Evolutionary conservation across 1,284 basidiomycete genomes (phyloP), one percentile per base, ranked within the genome.

Genomic region (Phaffia rhodozyma): DNA sequence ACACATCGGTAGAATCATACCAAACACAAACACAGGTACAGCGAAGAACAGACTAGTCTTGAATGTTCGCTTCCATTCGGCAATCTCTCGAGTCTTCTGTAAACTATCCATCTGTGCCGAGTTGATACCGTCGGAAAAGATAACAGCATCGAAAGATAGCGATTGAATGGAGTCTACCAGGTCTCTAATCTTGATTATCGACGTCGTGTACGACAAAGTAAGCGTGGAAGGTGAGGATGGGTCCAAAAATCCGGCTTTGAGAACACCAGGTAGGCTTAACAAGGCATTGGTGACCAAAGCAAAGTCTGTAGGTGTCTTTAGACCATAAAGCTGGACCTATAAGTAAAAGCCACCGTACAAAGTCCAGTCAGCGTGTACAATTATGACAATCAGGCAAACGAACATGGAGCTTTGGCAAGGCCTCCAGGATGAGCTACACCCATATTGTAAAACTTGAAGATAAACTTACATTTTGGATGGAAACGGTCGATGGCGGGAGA

Each of bases 91-190:
- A 59, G 89, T 87, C 48, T 92, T 87, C 5, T 87, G 87, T 60
- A 99, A 84, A 0, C 91, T 96, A 55, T 86, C 84, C 3, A 94
- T 79, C 75, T 98, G 96, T 1, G 93, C 91, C 1, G 83, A 83
- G 71, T 93, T 86, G 65, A 85, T 80, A 60, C 89, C 81, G 70
- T 91, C 86, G 4, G 85, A 71, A 25, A 69, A 82, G 68, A 92
- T 84, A 68, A 92, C 84, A 13, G 89, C 91, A 71, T 96, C 89
- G 73, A 90, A 94, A 29, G 91, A 91, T 76, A 89, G 84, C 0
- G 47, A 29, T 27, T 66, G 64, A 66, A 97, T 83, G 60, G 83
- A 82, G 68, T 90, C 88, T 61, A 96, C 86, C 76, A 97, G 83
- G 68, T 90, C 84, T 25, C 92, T 83, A 5, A 89, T 84, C 49